These are phyloP conservation scores for Rhodotorula sp. DNA, from an alignment of 1,284 basidiomycete species.

Conservation along the genomic window DNA sequence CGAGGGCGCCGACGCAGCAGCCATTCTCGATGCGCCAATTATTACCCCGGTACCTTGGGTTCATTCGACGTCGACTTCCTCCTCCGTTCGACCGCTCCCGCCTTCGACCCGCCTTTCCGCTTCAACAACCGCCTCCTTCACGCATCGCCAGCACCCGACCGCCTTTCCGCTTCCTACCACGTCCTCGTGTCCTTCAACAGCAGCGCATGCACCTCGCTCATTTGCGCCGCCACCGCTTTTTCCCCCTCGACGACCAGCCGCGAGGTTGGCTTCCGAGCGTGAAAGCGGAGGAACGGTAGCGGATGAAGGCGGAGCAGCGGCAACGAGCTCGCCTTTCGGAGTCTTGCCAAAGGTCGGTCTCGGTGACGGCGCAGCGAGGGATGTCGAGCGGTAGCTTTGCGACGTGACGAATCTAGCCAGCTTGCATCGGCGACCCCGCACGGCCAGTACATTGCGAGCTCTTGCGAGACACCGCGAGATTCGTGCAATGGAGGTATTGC, in stretches of 20 bases:
- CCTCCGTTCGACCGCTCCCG: neutral
- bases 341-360: slow-evolving; percentile 4
- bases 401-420: too few species aligned
- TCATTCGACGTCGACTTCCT: neutral
- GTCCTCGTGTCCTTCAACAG: neutral
- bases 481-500: too few species aligned
- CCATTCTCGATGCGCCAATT: neutral
- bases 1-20: neutral
- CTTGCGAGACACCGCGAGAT: too few species aligned
- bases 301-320: slow-evolving; percentile 32
- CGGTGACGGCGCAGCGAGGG: too few species aligned
- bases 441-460: too few species aligned
- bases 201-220: neutral
- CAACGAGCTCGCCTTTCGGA: slow-evolving; percentile 30
- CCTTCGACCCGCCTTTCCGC: neutral
- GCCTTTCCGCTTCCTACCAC: neutral
- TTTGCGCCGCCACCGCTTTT: slow-evolving; percentile 10
- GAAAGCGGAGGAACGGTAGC: slow-evolving; percentile 11
- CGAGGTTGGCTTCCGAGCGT: neutral
- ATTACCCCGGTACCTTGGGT: slow-evolving; percentile 2
- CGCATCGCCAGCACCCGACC: slow-evolving; percentile 5
- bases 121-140: neutral
- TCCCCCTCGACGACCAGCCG: neutral
- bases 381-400: too few species aligned
- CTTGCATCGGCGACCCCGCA: too few species aligned